A percentile compares a stretch with the other conserved stretches of the same genome.
Conservation (phyloP, 345 rosid species). For the Odontarrhena argentea region DNA sequence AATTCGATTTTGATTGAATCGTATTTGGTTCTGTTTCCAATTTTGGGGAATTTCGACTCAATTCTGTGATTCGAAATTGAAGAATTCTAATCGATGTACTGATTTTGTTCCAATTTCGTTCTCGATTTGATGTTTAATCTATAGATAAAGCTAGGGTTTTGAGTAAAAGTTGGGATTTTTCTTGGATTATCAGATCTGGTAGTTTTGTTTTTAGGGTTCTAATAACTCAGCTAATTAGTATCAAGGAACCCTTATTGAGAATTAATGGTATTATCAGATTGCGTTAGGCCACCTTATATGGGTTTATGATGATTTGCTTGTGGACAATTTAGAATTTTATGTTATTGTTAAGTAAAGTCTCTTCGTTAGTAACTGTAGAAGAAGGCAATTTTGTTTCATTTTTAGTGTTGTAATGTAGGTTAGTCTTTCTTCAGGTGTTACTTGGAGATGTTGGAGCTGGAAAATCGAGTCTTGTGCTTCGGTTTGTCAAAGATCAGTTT, state of each 20-base stretch:
- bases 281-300: neutral
- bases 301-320: neutral
- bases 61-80: constrained; percentile 1
- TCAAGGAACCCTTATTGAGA: neutral
- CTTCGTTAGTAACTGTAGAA: constrained; percentile 1
- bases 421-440: constrained; percentile 46
- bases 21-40: constrained; percentile 17
- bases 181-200: constrained; percentile 23
- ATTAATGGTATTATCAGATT: neutral
- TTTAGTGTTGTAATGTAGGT: constrained; percentile 6
- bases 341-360: neutral
- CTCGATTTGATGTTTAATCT: neutral
- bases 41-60: neutral
- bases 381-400: neutral
- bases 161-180: constrained; percentile 24
- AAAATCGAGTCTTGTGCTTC: constrained; percentile 60
- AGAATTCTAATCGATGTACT: neutral
- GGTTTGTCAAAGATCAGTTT: constrained; percentile 64
- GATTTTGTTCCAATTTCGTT: neutral
- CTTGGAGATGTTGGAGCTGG: constrained; percentile 73
- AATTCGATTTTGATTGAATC: constrained; percentile 15
- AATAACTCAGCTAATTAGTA: neutral
- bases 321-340: constrained; percentile 3
- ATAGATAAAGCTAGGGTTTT: constrained; percentile 30
- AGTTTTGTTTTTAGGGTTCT: constrained; percentile 24